Base-by-base conservation (phyloP, 306 rosid species). In the Trichosanthes truncata region DNA sequence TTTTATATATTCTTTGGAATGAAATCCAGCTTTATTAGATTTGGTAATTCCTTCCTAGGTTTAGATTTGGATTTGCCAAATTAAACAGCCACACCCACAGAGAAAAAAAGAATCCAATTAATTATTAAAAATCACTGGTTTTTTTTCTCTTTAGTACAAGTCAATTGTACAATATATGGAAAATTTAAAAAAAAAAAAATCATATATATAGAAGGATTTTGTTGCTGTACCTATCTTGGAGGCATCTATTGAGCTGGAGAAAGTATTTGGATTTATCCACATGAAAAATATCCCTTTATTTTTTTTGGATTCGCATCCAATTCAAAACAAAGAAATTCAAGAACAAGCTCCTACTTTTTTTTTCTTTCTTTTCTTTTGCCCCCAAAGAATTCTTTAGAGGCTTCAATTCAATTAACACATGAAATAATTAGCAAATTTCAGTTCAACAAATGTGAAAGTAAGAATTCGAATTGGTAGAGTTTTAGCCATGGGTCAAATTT, bases 201-300 rank as follows among this genome's bases (percentile, higher is more conserved):
- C 5, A 40, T 29, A 29, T 20, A 10, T 17, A 31, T 53, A 41
- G 6, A 48, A 29, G 66, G 80, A 36, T 69, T 66, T 85, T 84
- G 82, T 20, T 78, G 74, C 66, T 80, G 83, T 87, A 76, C 78
- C 88, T 89, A 86, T 83, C 89, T 80, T 60, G 68, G 84, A 76
- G 81, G 95, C 87, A 91, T 91, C 90, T 87, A 79, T 87, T 85
- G 82, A 80, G 93, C 85, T 86, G 89, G 84, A 85, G 81, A 69
- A 81, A 81, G 81, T 80, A 81, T 87, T 82, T 86, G 93, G 78
- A 76, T 87, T 82, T 90, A 90, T 90, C 91, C 95, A 83, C 55
- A 84, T 85, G 91, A 88, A 90, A 90, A 89, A 73, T 45, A 13
- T 25, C 88, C 82, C 82, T 59, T 80, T 81, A 82, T 73, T 81